Evolutionary conservation across 164 flowering plant species (phyloP), one percentile per base, ranked within the genome.

Genomic region (Akebia trifoliata): DNA sequence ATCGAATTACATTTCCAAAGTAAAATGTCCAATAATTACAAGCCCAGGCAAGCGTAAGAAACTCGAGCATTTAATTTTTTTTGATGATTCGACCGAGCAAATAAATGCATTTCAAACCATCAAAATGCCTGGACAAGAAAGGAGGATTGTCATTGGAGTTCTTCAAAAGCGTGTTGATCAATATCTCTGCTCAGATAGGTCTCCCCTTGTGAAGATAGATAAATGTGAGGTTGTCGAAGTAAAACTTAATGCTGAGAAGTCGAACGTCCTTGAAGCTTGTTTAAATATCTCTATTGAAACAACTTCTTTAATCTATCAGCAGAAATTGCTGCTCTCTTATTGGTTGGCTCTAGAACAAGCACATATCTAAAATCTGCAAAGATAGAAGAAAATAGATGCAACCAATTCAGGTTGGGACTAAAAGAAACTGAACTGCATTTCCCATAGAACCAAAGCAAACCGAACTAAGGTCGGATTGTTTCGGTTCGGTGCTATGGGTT

Each of bases 281-380:
- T 53, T 37, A 17, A 4, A 21, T 42, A 47, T 51, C 21, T 44
- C 70, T 81, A 88, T 61, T 43, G 74, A 68, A 84, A 88, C 61
- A 83, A 59, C 72, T 79, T 85, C 71, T 61, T 78, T 64, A 92
- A 65, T 68, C 87, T 79, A 25, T 85, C 86, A 9, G 81, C 80
- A 59, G 97, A 77, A 6, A 46, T 52, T 9, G 89, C 50, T 39
- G 98, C 98, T 64, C 94, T 82, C 66, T 80, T 89, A 47, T 92
- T 92, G 17, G 85, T 89, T 52, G 98, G 98, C 68, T 92, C 98
- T 20, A 92, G 82, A 64, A 92, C 90, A 65, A 89, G 87, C 18
- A 95, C 98, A 48, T 82, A 73, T 40, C 60, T 73, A 68, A 92
- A 92, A 78, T 92, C 98, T 92, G 88, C 78, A 71, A 8, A 73